Base-by-base conservation (phyloP, 2,329 filamentous ascomycete genomes). In the Thyridium curvatum region DNA sequence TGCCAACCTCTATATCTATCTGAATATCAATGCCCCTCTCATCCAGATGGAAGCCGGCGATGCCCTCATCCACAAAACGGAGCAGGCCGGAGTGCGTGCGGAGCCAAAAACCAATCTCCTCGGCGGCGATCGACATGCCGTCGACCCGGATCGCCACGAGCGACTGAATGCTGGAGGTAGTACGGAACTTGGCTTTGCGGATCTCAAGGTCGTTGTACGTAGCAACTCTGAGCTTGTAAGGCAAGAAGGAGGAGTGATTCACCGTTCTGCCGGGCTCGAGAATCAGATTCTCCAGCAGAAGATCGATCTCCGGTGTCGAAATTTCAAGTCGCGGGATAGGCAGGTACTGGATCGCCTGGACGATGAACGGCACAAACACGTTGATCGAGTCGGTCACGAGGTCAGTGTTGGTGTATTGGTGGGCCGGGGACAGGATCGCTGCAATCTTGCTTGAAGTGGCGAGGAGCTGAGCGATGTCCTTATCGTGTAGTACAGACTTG, bases 241-340 rank as follows among this genome's bases (percentile, higher is more conserved):
- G 91, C 1, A 97, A 71, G 68, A 97, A 97, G 0, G 90, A 95
- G 3, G 84, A 87, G 45, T 83, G 69, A 57, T 95, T 91, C 51
- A 94, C 72, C 0, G 88, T 94, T 41, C 72, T 72, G 7, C 91
- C 91, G 0, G 91, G 91, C 54, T 96, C 87, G 26, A 97, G 72
- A 43, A 97, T 84, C 26, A 97, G 69, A 47, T 94, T 96, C 55
- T 97, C 91, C 3, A 97, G 66, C 1, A 97, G 67, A 5, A 97
- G 74, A 51, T 96, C 90, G 39, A 94, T 71, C 28, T 86, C 80
- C 0, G 89, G 90, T 4, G 83, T 84, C 1, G 86, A 84, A 5
- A 96, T 70, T 59, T 96, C 91, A n/a, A 96, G 62, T 4, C 91
- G 82, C 1, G 90, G 90, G 38, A 97, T 93, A 0, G 91, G 91